phyloP scores from a whole-genome alignment of 2,329 filamentous ascomycete genomes.

The Epichloe typhina region DNA sequence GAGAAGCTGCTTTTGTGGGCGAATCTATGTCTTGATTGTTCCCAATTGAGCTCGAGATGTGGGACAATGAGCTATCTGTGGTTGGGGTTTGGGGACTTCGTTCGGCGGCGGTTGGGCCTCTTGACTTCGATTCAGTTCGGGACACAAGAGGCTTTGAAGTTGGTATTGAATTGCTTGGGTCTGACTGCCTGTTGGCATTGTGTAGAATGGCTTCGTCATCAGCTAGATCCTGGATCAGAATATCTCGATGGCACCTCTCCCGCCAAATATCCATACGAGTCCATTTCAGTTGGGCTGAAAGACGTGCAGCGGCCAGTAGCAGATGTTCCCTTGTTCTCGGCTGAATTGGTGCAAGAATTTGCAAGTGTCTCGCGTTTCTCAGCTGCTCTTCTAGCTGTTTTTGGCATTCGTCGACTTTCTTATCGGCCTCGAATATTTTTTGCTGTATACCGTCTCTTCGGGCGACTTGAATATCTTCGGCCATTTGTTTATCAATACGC shows the following conservation, averaged over 20 bases:
- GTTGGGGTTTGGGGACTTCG: slow-evolving; percentile 14
- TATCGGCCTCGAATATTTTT: slow-evolving; percentile 72
- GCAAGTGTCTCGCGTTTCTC: slow-evolving; percentile 79
- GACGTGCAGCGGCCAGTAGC: slow-evolving; percentile 68
- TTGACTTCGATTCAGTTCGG: slow-evolving; percentile 16
- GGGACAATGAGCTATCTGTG: slow-evolving; percentile 11
- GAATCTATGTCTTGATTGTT: slow-evolving; percentile 12
- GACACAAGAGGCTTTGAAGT: slow-evolving; percentile 12
- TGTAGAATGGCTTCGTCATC: slow-evolving; percentile 42
- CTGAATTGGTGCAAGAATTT: slow-evolving; percentile 80
- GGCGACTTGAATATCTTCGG: slow-evolving; percentile 72
- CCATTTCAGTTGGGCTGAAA: slow-evolving; percentile 87
- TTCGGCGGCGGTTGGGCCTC: slow-evolving; percentile 13
- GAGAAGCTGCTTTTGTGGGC: slow-evolving; percentile 14
- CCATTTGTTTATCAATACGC: slow-evolving; percentile 67
- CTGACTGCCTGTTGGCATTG: neutral
- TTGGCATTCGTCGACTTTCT: slow-evolving; percentile 58
- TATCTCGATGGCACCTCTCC: slow-evolving; percentile 79
- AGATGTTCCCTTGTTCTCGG: slow-evolving; percentile 80
- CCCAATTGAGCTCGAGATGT: slow-evolving; percentile 10
- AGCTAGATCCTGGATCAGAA: slow-evolving; percentile 71
- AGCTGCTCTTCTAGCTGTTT: slow-evolving; percentile 73
- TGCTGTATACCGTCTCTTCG: slow-evolving; percentile 70
- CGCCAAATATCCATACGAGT: slow-evolving; percentile 89
- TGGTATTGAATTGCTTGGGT: slow-evolving; percentile 11